Evolutionary conservation across 2,329 filamentous ascomycete genomes (phyloP), one percentile per base, ranked within the genome.

Genomic region (Ophiostoma pallidulum): DNA sequence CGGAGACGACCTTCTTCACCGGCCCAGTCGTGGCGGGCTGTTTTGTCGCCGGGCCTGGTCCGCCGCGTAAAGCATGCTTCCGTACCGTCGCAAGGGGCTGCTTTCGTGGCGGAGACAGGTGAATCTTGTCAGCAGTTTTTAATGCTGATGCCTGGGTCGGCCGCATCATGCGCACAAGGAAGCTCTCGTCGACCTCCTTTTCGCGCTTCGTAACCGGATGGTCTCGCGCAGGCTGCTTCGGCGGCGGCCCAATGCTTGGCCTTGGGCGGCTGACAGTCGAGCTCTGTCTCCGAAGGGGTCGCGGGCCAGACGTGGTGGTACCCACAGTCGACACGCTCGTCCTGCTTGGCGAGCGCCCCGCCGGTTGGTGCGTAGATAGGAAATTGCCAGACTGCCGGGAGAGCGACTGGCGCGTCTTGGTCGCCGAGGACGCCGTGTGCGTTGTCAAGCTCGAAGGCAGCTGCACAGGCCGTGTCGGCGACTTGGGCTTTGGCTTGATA

Each of bases 111-210:
- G 74, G 75, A 0, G 65, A 54, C 2, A 38, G 19, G 16, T 70
- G 65, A 1, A 61, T 61, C 65, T 85, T 87, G 5, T 86, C 82
- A 3, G 76, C 68, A 0, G 75, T 74, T 65, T 86, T 88, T 53
- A 72, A 80, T 8, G 81, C 74, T 5, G 81, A 86, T 0, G 77
- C 71, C 38, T 82, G 76, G 0, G 85, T 90, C 2, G 85, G 85
- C 35, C 84, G 72, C 78, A 83, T 89, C 84, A 90, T 88, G 45
- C 85, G 77, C n/a, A 83, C 84, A 22, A 90, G 66, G 64, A 90
- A 90, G 13, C 78, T 66, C 54, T 86, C 81, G 53, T 86, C 82
- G 1, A 84, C 70, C 16, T 75, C 74, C 40, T 69, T 71, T 22
- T 74, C 68, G 51, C 71, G 69, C 56, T 73, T 74, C 2, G 68